Conservation (phyloP, 2,329 filamentous ascomycete species). For the Colletotrichum godetiae region DNA sequence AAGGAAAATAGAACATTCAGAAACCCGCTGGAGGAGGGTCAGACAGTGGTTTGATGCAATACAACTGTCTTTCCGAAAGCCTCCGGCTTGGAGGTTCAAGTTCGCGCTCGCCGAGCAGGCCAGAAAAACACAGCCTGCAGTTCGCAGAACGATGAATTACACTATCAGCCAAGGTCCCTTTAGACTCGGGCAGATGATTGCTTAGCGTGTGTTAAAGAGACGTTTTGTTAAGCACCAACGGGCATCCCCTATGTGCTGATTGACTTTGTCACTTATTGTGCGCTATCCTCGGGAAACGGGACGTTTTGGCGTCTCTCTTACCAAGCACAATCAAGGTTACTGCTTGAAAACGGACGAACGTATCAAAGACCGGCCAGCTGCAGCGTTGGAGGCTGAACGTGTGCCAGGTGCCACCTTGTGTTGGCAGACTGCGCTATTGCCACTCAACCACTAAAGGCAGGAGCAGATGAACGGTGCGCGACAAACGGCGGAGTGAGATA, state of each 20-base stretch:
- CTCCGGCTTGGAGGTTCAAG: slow-evolving; percentile 22
- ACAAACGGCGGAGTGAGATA: not conserved
- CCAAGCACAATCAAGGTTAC: not conserved
- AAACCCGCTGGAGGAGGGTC: slow-evolving; percentile 2
- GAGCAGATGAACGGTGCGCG: not conserved
- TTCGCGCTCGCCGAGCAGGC: slow-evolving; percentile 21
- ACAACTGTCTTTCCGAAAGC: slow-evolving; percentile 5
- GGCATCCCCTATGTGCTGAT: not conserved
- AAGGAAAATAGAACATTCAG: not conserved
- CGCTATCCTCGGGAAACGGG: slow-evolving; percentile 10
- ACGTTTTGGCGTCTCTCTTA: not conserved
- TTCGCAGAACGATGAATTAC: slow-evolving; percentile 20
- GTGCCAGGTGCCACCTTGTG: slow-evolving; percentile 1
- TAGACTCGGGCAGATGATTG: slow-evolving; percentile 20
- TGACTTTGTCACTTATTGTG: not conserved
- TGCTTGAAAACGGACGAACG: slow-evolving; percentile 11
- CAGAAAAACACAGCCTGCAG: not conserved
- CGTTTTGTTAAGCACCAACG: not conserved
- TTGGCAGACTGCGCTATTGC: slow-evolving; percentile 9
- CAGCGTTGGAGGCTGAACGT: not conserved
- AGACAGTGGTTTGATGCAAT: slow-evolving; percentile 26
- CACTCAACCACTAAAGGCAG: slow-evolving; percentile 28
- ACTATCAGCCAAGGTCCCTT: slow-evolving; percentile 1
- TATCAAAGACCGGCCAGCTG: not conserved
- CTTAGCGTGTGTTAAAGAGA: not conserved